Evolutionary conservation across 257 asterid genomes (phyloP).

Genomic region (Solanum pimpinellifolium): DNA sequence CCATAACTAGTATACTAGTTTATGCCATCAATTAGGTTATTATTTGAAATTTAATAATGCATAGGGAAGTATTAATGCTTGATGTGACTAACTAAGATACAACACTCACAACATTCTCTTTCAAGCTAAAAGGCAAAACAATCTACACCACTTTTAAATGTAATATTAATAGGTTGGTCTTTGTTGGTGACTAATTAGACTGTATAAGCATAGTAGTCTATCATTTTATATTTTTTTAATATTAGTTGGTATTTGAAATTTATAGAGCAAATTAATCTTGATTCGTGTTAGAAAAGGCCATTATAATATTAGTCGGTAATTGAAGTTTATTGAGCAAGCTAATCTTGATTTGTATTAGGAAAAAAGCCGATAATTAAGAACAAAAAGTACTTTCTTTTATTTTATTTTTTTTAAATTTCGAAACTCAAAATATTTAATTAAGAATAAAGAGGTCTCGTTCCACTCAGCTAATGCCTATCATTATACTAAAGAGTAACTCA

Average conservation of each 20-base stretch:
- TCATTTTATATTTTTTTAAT: neutral
- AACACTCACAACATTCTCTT: slow-evolving; percentile 19
- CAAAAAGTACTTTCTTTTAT: neutral
- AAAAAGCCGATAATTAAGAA: neutral
- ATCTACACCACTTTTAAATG: neutral
- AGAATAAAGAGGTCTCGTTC: neutral
- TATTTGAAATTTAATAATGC: slow-evolving; percentile 3
- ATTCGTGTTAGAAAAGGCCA: neutral
- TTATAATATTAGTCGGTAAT: too few relatives aligned
- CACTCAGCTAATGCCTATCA: neutral
- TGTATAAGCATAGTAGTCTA: neutral
- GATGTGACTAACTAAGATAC: slow-evolving; percentile 25
- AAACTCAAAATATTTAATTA: neutral
- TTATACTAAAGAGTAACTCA: neutral
- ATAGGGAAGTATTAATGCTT: slow-evolving; percentile 4
- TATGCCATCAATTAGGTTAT: neutral
- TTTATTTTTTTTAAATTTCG: neutral
- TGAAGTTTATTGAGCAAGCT: neutral
- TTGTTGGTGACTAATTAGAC: neutral
- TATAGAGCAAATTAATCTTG: neutral
- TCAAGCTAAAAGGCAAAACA: slow-evolving; percentile 4
- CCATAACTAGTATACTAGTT: neutral
- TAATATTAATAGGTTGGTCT: neutral
- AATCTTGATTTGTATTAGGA: neutral
- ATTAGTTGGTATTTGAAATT: too few relatives aligned